Conservation (phyloP, 352 stramenopile species). For the Globisporangium camurandrum region DNA sequence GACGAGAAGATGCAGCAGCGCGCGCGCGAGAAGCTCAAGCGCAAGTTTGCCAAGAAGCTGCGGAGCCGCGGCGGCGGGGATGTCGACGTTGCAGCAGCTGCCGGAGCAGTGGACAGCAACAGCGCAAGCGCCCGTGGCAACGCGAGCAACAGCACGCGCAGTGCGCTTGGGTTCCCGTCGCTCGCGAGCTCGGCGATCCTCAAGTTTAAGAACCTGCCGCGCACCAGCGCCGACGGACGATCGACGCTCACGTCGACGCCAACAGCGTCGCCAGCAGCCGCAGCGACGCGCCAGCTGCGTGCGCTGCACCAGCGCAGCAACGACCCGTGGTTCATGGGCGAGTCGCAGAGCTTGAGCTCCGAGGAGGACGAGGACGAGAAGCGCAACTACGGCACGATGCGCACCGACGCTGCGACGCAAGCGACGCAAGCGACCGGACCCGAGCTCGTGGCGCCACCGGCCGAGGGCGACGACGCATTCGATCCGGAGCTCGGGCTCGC, state of each 20-base stretch:
- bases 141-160: no score
- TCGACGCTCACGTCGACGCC: background rate
- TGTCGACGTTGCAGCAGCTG: no score
- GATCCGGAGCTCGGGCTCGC: constrained; percentile 7
- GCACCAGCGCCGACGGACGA: background rate
- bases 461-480: background rate
- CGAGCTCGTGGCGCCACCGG: background rate
- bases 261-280: background rate
- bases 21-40: constrained; percentile 10
- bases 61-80: constrained; percentile 12
- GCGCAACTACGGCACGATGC: constrained; percentile 11
- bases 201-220: constrained; percentile 12
- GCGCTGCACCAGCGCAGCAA: constrained; percentile 11
- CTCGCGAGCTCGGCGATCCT: constrained; percentile 14
- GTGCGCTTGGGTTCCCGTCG: constrained; percentile 9
- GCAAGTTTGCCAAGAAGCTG: constrained; percentile 14
- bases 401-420: background rate
- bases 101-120: background rate
- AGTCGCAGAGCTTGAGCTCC: constrained; percentile 16
- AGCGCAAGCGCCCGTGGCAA: background rate
- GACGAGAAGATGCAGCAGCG: background rate
- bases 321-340: constrained; percentile 13
- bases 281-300: constrained; percentile 1
- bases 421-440: background rate
- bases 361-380: constrained; percentile 13